Evolutionary conservation across 345 rosid species (phyloP).

Genomic region (Raphanus sativus): DNA sequence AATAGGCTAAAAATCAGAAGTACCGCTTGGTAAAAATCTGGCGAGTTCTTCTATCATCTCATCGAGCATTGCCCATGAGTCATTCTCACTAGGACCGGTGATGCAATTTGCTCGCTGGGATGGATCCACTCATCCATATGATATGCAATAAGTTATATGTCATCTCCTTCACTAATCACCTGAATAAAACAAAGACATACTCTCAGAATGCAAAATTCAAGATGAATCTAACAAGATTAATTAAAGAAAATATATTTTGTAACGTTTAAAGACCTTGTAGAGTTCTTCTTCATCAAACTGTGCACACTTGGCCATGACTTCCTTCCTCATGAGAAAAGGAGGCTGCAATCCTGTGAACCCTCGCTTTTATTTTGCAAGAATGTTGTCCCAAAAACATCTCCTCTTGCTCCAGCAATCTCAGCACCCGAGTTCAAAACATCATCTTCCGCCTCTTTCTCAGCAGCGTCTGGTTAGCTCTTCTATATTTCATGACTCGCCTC

Average conservation of each 20-base stretch:
- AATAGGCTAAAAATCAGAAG: not conserved
- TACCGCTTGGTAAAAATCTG: conserved; percentile 78
- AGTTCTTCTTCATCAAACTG: conserved; percentile 95
- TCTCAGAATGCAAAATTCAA: not conserved
- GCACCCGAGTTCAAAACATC: no score
- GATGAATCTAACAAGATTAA: not conserved
- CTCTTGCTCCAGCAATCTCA: no score
- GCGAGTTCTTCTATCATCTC: conserved; percentile 90
- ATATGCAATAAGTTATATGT: conserved; percentile 87
- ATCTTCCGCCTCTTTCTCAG: no score
- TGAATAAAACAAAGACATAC: conserved; percentile 24
- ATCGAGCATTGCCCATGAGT: conserved; percentile 90
- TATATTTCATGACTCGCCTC: no score
- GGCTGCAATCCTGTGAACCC: no score
- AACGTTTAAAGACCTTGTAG: conserved; percentile 58
- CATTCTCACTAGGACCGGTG: conserved; percentile 78
- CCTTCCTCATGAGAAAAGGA: no score
- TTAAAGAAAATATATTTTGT: not conserved
- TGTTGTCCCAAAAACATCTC: no score
- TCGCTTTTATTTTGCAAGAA: no score
- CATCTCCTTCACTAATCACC: conserved; percentile 98
- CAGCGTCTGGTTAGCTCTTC: no score
- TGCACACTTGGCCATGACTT: no score
- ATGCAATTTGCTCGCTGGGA: conserved; percentile 50
- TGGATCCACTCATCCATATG: conserved; percentile 95